phyloP scores from a whole-genome alignment of 108 stramenopile species.

The Cyclotella baltica region DNA sequence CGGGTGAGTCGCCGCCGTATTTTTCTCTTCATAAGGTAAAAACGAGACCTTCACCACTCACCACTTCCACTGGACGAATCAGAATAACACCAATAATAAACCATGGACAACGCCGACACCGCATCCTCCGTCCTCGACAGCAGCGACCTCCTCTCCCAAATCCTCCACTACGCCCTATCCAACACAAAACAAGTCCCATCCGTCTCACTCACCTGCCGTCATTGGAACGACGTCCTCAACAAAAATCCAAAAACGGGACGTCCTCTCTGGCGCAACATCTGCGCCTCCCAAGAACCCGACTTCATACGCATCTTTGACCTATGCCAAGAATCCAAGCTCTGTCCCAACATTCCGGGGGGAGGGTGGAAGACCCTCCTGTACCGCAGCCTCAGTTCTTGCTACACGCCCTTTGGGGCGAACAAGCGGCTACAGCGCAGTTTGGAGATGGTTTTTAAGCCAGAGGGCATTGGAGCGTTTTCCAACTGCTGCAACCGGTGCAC shows the following conservation, averaged over 20 bases:
- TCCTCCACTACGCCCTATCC: slow-evolving; percentile 8
- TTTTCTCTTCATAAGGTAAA: too few relatives aligned
- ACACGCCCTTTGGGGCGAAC: neutral
- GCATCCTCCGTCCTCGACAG: neutral
- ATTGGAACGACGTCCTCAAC: neutral
- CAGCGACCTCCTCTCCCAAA: slow-evolving; percentile 4
- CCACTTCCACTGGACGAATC: too few relatives aligned
- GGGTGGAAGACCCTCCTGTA: slow-evolving; percentile 15
- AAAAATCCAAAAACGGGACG: neutral
- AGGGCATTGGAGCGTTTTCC: slow-evolving; percentile 20
- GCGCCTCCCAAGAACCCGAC: neutral
- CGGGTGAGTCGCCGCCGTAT: too few relatives aligned
- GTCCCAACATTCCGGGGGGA: neutral
- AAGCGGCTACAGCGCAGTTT: slow-evolving; percentile 11
- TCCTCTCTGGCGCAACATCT: neutral
- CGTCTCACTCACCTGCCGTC: neutral
- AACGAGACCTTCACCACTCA: too few relatives aligned
- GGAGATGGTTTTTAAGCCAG: slow-evolving; percentile 9
- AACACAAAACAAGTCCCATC: slow-evolving; percentile 6
- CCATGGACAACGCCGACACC: neutral
- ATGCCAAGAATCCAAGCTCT: neutral
- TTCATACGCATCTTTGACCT: slow-evolving; percentile 9
- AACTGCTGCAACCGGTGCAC: slow-evolving; percentile 13
- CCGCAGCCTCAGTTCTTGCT: neutral
- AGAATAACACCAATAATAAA: too few relatives aligned